Evolutionary conservation across 345 rosid genomes (phyloP).

Genomic region (Anastatica hierochuntica): DNA sequence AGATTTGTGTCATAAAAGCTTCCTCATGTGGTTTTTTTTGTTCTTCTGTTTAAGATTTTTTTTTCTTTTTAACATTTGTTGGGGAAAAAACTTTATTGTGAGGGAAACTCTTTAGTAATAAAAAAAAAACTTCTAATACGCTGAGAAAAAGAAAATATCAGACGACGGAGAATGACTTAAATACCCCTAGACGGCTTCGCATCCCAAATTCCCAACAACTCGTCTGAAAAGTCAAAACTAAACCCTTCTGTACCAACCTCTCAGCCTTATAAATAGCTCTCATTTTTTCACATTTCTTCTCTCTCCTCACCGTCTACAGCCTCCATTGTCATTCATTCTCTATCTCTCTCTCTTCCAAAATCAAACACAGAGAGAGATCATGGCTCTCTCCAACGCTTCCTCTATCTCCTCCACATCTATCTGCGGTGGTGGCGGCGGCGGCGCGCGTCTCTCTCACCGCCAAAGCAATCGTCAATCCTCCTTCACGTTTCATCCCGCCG

Average conservation of each 20-base stretch:
- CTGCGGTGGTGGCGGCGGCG: constrained; percentile 3
- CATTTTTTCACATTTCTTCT: background rate
- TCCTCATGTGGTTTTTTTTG: no score
- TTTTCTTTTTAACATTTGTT: no score
- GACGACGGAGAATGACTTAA: no score
- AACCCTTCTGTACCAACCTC: constrained; percentile 24
- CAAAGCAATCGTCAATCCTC: constrained; percentile 20
- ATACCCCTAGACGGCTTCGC: constrained; percentile 7
- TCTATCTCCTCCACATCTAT: constrained; percentile 32
- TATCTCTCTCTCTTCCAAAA: background rate
- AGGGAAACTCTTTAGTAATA: no score
- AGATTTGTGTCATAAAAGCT: no score
- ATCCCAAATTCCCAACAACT: background rate
- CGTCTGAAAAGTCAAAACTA: no score
- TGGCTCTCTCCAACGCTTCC: constrained; percentile 52
- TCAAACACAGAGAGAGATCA: constrained; percentile 20
- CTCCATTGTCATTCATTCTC: constrained; percentile 21
- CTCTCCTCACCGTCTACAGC: constrained; percentile 19
- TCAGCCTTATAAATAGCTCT: constrained; percentile 10
- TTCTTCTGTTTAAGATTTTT: no score
- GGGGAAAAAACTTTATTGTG: no score
- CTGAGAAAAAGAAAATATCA: no score
- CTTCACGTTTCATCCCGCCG: no score
- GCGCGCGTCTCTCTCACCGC: constrained; percentile 10
- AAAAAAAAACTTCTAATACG: no score